Base-by-base conservation (phyloP, 2,329 filamentous ascomycete genomes). In the Shiraia bambusicola region DNA sequence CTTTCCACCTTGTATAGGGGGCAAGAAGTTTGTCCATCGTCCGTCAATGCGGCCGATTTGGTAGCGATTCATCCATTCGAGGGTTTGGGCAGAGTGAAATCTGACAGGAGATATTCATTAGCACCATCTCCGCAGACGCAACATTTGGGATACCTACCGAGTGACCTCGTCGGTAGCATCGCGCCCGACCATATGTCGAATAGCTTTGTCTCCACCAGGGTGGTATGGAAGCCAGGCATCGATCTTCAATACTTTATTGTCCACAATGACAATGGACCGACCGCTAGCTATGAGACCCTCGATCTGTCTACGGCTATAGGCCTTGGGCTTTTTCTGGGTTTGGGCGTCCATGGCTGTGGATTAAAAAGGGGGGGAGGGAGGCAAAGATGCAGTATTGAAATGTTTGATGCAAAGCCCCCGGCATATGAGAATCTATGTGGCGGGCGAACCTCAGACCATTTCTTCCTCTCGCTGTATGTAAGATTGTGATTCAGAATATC, bases 91-190 rank as follows among this genome's bases (percentile, higher is more conserved):
- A 1, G 92, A 96, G 69, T 98, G 93, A 24, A 96, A 76, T 28
- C 89, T 94, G 56, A 10, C 19, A 3, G 13, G 15, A 24, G 31
- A 26, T 27, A 10, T 34, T 58, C 40, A 56, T 47, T 28, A 32
- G 2, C 12, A 10, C 2, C 1, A 10, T 34, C 1, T 7, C 17
- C n/a, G n/a, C n/a, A n/a, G n/a, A 28, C 15, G 32, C 30, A 27
- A 13, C 28, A 11, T 8, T 40, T n/a, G n/a, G n/a, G n/a, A n/a
- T n/a, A 76, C 85, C 36, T 78, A 96, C 88, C 85, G 88, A 67
- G 86, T 88, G 48, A 97, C 84, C 71, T 97, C 93, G 68, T 96
- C 91, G 9, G 92, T 96, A 36, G 89, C 92, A 80, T 95, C 90
- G 70, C 86, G 82, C 48, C 90, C 90, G 47, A 97, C 81, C 89